Evolutionary conservation across 192 early-diverging fungal genomes (phyloP).

Genomic region (Coemansia sp.): DNA sequence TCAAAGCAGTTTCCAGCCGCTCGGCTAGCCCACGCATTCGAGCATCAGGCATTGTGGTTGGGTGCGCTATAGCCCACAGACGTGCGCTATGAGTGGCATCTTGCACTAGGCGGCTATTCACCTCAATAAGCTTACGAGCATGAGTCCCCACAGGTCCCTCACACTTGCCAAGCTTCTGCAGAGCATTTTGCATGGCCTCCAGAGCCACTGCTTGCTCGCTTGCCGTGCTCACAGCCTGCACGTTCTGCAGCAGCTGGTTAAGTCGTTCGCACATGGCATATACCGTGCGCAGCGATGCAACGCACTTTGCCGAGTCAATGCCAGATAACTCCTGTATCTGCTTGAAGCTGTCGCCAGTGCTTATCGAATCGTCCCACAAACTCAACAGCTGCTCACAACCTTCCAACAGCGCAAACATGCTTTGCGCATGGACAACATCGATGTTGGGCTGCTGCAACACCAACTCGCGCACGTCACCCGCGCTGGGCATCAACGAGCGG

Average conservation of each 20-base stretch:
- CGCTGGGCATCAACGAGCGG: background rate
- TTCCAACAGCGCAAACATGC: constrained; percentile 27
- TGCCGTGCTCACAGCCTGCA: constrained; percentile 4
- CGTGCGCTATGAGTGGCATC: constrained; percentile 36
- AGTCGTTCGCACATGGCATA: constrained; percentile 13
- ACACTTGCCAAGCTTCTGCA: background rate
- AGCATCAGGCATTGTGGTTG: constrained; percentile 24
- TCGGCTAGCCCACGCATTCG: constrained; percentile 26
- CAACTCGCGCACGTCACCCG: constrained; percentile 14
- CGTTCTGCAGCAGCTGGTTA: constrained; percentile 13
- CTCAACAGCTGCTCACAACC: constrained; percentile 17
- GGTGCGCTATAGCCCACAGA: constrained; percentile 33
- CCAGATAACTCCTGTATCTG: background rate
- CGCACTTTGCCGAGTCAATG: constrained; percentile 1
- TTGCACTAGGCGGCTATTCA: constrained; percentile 17
- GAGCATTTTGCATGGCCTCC: constrained; percentile 22
- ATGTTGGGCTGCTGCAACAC: constrained; percentile 39
- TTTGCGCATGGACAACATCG: constrained; percentile 23
- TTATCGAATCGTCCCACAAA: constrained; percentile 21
- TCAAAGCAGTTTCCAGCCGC: background rate
- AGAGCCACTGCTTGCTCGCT: constrained; percentile 48
- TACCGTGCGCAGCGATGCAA: constrained; percentile 15
- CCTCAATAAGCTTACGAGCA: background rate
- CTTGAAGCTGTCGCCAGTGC: background rate
- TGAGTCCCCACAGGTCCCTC: background rate